phyloP scores from a whole-genome alignment of 1,284 basidiomycete genomes.

The Sanghuangporus weigelae region DNA sequence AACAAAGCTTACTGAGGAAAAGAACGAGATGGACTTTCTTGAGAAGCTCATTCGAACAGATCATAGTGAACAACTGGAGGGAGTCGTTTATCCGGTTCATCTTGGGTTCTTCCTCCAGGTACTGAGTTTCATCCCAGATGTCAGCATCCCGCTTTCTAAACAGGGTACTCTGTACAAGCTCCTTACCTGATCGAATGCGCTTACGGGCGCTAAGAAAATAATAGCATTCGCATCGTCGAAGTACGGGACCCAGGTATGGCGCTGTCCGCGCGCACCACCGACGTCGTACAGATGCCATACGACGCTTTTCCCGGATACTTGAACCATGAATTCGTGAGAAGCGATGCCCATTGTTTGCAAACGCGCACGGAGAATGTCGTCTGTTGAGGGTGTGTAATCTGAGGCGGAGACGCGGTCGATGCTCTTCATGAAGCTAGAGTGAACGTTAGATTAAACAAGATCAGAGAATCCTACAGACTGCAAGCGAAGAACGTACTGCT shows the following conservation, averaged over 20 bases:
- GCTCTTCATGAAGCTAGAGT: constrained; percentile 63
- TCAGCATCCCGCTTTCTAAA: not conserved
- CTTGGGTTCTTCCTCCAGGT: constrained; percentile 76
- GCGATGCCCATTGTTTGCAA: constrained; percentile 82
- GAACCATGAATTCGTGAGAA: constrained; percentile 70
- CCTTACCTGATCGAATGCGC: constrained; percentile 76
- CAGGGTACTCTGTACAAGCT: not conserved
- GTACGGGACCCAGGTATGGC: constrained; percentile 77
- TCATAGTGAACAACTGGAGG: constrained; percentile 75
- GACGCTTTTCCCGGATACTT: constrained; percentile 66
- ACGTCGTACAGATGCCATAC: constrained; percentile 81
- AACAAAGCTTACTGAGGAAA: constrained; percentile 58
- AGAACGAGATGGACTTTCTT: constrained; percentile 75
- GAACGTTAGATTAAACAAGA: not conserved
- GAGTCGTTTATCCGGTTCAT: constrained; percentile 82
- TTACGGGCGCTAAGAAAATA: constrained; percentile 82
- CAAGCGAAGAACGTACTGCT: constrained; percentile 55
- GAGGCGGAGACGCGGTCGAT: constrained; percentile 61
- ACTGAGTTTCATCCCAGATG: constrained; percentile 36
- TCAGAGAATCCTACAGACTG: not conserved
- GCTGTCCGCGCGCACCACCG: constrained; percentile 77
- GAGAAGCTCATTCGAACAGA: constrained; percentile 73
- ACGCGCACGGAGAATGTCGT: constrained; percentile 78
- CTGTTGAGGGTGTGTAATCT: constrained; percentile 69
- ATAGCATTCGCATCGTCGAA: constrained; percentile 84